Percentiles rank a stretch among this genome's conserved stretches.
phyloP scores from a whole-genome alignment of 176 grass and related monocot genomes.

The Juncus inflexus region DNA sequence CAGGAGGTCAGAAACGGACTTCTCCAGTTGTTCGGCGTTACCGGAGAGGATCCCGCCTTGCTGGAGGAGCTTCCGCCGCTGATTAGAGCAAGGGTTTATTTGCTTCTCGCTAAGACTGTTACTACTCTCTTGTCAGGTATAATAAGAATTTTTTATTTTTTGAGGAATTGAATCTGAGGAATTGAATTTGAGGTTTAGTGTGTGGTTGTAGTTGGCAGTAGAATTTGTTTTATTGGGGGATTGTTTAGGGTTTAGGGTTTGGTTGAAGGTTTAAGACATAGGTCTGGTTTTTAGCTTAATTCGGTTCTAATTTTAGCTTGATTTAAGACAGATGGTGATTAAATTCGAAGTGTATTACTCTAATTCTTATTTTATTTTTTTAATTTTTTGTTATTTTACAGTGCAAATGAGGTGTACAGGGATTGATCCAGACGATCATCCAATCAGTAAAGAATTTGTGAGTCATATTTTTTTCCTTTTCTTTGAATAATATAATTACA shows the following conservation, averaged over 20 bases:
- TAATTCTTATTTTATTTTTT: constrained; percentile 4
- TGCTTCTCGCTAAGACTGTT: constrained; percentile 53
- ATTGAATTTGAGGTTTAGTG: too few relatives aligned
- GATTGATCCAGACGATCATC: constrained; percentile 68
- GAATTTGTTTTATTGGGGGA: too few relatives aligned
- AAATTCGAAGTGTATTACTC: too few relatives aligned
- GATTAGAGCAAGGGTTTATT: constrained; percentile 55
- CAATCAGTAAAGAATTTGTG: constrained; percentile 79
- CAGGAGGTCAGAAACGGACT: constrained; percentile 56
- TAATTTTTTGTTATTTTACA: constrained; percentile 17
- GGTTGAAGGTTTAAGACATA: too few relatives aligned
- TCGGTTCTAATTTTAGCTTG: too few relatives aligned
- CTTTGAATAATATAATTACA: not conserved
- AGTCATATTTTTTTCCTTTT: constrained; percentile 23
- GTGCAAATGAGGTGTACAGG: constrained; percentile 73
- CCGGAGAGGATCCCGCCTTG: constrained; percentile 44
- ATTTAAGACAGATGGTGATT: too few relatives aligned
- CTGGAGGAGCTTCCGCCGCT: constrained; percentile 61
- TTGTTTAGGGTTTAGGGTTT: too few relatives aligned
- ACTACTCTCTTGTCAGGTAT: constrained; percentile 57
- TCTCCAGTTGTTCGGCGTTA: constrained; percentile 46
- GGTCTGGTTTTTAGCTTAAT: too few relatives aligned
- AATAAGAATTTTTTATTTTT: not conserved
- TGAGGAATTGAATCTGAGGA: not conserved
- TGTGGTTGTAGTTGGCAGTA: too few relatives aligned